phyloP scores from a whole-genome alignment of 2,329 filamentous ascomycete species.

The Beauveria caledonica region DNA sequence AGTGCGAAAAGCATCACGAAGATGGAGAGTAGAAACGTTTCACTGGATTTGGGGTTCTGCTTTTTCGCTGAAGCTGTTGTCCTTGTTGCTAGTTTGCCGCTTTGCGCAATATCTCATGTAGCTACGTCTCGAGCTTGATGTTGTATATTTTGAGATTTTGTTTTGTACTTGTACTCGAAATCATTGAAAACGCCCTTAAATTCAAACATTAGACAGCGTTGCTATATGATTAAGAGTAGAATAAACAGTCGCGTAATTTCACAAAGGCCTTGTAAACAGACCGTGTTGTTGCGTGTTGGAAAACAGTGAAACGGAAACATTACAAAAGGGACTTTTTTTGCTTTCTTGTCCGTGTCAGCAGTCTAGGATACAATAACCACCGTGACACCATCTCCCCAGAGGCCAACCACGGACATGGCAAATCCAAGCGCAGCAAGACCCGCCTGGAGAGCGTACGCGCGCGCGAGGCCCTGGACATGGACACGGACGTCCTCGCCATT shows the following conservation, averaged over 20 bases:
- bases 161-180: neutral
- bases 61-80: neutral
- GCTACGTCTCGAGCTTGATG: neutral
- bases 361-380: constrained; percentile 26
- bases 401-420: constrained; percentile 52
- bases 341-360: neutral
- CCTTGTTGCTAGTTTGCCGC: neutral
- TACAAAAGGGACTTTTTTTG: neutral
- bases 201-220: neutral
- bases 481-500: constrained; percentile 56
- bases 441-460: constrained; percentile 46
- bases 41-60: neutral
- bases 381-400: constrained; percentile 55
- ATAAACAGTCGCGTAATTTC: neutral
- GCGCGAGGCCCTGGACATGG: constrained; percentile 47
- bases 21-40: neutral
- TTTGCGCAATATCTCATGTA: neutral
- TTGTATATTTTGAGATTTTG: neutral
- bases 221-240: constrained; percentile 3
- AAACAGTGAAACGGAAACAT: neutral
- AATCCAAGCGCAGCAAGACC: constrained; percentile 49
- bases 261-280: neutral
- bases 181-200: neutral
- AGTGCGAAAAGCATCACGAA: neutral
- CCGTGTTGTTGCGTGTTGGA: neutral